Evolutionary conservation across 2,329 filamentous ascomycete species (phyloP).

Genomic region (Gnomoniopsis sp.): DNA sequence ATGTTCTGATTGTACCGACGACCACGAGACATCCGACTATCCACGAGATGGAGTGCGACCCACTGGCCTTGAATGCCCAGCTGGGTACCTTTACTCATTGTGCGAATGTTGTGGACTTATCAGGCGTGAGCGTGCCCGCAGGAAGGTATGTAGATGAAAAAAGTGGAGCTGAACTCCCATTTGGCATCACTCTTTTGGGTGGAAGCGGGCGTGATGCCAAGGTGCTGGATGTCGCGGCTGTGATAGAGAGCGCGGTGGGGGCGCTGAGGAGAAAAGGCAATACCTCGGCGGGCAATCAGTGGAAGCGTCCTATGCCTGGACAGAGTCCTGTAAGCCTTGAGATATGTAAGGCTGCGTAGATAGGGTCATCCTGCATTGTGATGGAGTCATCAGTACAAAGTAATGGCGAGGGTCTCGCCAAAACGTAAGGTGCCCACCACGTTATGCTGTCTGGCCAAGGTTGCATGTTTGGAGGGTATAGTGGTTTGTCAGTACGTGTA

Average conservation of each 20-base stretch:
- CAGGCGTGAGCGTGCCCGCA: slow-evolving; percentile 45
- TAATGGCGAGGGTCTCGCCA: no score
- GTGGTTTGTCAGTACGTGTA: no score
- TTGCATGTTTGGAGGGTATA: no score
- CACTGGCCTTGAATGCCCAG: slow-evolving; percentile 44
- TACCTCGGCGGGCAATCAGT: no score
- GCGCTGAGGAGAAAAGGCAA: neutral
- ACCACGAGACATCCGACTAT: slow-evolving; percentile 43
- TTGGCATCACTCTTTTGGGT: slow-evolving; percentile 40
- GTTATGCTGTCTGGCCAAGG: no score
- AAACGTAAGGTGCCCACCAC: no score
- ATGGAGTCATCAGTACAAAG: no score
- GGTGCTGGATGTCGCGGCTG: slow-evolving; percentile 31
- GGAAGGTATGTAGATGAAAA: slow-evolving; percentile 29
- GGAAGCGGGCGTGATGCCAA: slow-evolving; percentile 36
- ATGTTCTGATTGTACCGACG: slow-evolving; percentile 47
- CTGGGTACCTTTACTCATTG: slow-evolving; percentile 52
- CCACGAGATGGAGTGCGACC: slow-evolving; percentile 45
- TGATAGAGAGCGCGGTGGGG: slow-evolving; percentile 21
- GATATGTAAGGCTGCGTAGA: no score
- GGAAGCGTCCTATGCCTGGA: no score
- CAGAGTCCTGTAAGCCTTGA: no score
- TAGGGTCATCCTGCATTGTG: no score
- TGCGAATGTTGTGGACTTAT: slow-evolving; percentile 54
- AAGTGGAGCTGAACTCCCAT: slow-evolving; percentile 31